Percentiles rank a stretch among this genome's conserved stretches.
phyloP scores from a whole-genome alignment of 805 yeast genomes.

The Starmerella bombi region DNA sequence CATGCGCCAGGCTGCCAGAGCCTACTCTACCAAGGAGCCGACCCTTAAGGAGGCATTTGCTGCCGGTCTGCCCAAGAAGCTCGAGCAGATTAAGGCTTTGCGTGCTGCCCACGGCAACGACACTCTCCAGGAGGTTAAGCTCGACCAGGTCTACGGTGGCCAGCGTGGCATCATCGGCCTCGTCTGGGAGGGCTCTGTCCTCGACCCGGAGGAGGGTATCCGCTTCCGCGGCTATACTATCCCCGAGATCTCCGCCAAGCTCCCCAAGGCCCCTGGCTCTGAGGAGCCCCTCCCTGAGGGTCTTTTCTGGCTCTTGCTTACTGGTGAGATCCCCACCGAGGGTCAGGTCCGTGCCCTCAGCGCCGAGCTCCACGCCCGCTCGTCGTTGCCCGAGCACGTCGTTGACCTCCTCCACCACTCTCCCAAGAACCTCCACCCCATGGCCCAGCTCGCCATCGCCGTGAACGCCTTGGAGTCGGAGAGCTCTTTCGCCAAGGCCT shows the following conservation, averaged over 20 bases:
- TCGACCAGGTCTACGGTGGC: constrained; percentile 83
- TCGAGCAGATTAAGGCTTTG: constrained; percentile 77
- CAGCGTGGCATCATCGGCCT: constrained; percentile 78
- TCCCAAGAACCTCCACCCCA: constrained; percentile 70
- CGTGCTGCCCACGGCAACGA: constrained; percentile 78
- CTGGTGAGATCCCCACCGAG: constrained; percentile 71
- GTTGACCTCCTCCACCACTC: constrained; percentile 56
- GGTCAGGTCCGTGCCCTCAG: constrained; percentile 58
- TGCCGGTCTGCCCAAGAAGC: constrained; percentile 79
- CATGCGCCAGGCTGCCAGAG: constrained; percentile 14
- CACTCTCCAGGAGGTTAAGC: constrained; percentile 58
- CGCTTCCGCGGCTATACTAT: constrained; percentile 76
- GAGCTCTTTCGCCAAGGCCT: constrained; percentile 73
- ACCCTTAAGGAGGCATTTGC: constrained; percentile 89
- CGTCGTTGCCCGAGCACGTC: constrained; percentile 67
- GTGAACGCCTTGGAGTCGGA: constrained; percentile 69
- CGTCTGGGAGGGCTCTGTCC: constrained; percentile 80
- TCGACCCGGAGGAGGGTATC: constrained; percentile 76
- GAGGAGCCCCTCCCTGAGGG: constrained; percentile 64
- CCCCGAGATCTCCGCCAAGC: constrained; percentile 59
- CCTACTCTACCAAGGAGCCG: constrained; percentile 24
- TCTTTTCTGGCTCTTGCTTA: constrained; percentile 65
- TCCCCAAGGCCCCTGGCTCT: constrained; percentile 64
- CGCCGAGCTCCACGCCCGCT: constrained; percentile 66
- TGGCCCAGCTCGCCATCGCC: constrained; percentile 82